Percentiles rank a stretch among this genome's conserved stretches.
These are phyloP conservation scores for Leptosphaerulina australis DNA, from an alignment of 2,329 filamentous ascomycete species.

Conservation along the genomic window DNA sequence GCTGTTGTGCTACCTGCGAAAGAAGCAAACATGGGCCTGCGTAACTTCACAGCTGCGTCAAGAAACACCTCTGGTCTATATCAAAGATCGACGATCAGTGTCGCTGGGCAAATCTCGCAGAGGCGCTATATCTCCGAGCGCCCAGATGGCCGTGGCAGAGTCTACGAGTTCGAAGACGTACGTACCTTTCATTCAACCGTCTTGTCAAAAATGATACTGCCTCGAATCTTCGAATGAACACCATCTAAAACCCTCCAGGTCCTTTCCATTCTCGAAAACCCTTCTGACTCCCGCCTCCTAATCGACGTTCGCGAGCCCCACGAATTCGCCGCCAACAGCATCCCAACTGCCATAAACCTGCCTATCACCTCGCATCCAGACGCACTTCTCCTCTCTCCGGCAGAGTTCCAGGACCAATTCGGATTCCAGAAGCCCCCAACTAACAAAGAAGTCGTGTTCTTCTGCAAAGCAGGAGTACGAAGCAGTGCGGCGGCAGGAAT, in stretches of 20 bases:
- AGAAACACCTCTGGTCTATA: background rate
- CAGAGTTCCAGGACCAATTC: slow-evolving; percentile 83
- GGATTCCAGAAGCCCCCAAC: slow-evolving; percentile 62
- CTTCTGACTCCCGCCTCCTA: slow-evolving; percentile 40
- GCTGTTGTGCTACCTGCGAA: slow-evolving; percentile 14
- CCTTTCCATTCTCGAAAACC: slow-evolving; percentile 41
- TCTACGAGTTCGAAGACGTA: slow-evolving; percentile 51
- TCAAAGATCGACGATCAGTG: background rate
- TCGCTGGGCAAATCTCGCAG: slow-evolving; percentile 8
- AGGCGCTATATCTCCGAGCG: slow-evolving; percentile 14
- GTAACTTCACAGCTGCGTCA: slow-evolving; percentile 4
- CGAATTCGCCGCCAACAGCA: slow-evolving; percentile 68
- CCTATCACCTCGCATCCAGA: slow-evolving; percentile 79
- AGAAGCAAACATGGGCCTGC: slow-evolving; percentile 17
- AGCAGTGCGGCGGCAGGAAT: slow-evolving; percentile 77
- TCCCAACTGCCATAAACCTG: slow-evolving; percentile 82
- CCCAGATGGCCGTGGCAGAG: slow-evolving; percentile 47
- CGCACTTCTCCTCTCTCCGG: slow-evolving; percentile 73
- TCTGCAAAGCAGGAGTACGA: slow-evolving; percentile 90
- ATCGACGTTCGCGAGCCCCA: slow-evolving; percentile 73
- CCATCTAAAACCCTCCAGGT: slow-evolving; percentile 28
- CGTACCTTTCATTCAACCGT: slow-evolving; percentile 2
- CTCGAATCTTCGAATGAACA: background rate
- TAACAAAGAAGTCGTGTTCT: slow-evolving; percentile 65
- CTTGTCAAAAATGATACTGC: background rate